Evolutionary conservation across 805 yeast species (phyloP), one percentile per base, ranked within the genome.

Genomic region (Candida gorgasii): DNA sequence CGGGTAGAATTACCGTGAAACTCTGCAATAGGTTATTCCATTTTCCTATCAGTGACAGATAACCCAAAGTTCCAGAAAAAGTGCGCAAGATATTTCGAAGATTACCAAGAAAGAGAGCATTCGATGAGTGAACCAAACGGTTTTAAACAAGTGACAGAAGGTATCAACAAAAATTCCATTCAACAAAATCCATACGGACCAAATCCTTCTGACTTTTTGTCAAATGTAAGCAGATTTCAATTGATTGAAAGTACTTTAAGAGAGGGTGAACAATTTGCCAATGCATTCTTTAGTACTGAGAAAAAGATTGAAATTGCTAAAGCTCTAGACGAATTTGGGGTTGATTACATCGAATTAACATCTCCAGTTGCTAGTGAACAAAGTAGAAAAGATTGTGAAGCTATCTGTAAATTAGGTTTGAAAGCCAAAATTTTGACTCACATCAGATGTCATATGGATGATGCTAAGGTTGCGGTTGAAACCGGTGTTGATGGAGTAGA

Each of bases 191-290:
- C 82, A 35, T 78, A 78, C 52, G 82, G 81, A 23, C 81, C 82
- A 32, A 73, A 78, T 50, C 83, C 83, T 16, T 65, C 78, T 46
- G 82, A 78, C 61, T 76, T 62, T 49, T 63, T 78, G 48, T 78
- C 82, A 26, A 78, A 78, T 51, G 82, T 78, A 19, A 62, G 66
- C 47, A 69, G 68, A 53, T 78, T 78, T 57, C 72, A 78, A 60
- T 59, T 78, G 29, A 78, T 78, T 45, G 83, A 78, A 54, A 73
- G 80, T 20, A 78, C 83, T 16, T 65, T 78, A 43, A 75, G 83
- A 73, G 83, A 78, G 58, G 83, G 83, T 55, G 83, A 78, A 59
- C 83, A 78, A 58, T 78, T 78, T 51, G 82, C 83, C 53, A 78
- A 78, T 52, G 76, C 83, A n/a, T 78, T 78, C 50, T 78, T 78